Conservation (phyloP, 2,329 filamentous ascomycete genomes). For the Talaromyces piceae region DNA sequence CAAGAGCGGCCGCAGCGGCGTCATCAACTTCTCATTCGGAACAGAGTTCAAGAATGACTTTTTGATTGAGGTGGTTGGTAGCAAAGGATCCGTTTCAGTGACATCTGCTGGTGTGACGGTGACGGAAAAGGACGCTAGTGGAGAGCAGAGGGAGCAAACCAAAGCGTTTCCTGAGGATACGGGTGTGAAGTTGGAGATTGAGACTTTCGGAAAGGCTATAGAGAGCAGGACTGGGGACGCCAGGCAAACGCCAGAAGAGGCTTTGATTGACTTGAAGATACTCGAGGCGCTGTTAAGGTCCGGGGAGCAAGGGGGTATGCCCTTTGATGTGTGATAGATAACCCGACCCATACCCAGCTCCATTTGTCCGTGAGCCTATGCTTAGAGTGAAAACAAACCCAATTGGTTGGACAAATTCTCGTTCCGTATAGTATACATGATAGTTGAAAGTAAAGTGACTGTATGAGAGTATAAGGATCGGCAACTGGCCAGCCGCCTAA, state of each 20-base stretch:
- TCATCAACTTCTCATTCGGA: slow-evolving; percentile 43
- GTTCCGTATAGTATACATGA: too few relatives aligned
- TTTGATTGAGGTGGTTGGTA: slow-evolving; percentile 7
- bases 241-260: slow-evolving; percentile 13
- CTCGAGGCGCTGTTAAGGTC: slow-evolving; percentile 5
- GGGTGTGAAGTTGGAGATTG: neutral
- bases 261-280: slow-evolving; percentile 14
- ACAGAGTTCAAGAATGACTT: slow-evolving; percentile 4
- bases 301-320: neutral
- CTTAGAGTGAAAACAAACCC: too few relatives aligned
- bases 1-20: slow-evolving; percentile 49
- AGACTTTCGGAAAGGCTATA: neutral
- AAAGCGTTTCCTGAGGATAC: neutral
- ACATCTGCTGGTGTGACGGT: slow-evolving; percentile 7
- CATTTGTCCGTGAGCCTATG: too few relatives aligned
- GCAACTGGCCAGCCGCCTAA: too few relatives aligned
- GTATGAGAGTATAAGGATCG: too few relatives aligned
- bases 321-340: neutral
- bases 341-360: too few relatives aligned
- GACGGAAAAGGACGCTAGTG: neutral
- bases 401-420: too few relatives aligned
- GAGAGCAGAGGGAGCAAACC: neutral
- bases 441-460: too few relatives aligned
- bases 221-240: slow-evolving; percentile 11
- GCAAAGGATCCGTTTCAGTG: slow-evolving; percentile 5